phyloP scores from a whole-genome alignment of 2,329 filamentous ascomycete genomes.

The Aspergillus nomiae region DNA sequence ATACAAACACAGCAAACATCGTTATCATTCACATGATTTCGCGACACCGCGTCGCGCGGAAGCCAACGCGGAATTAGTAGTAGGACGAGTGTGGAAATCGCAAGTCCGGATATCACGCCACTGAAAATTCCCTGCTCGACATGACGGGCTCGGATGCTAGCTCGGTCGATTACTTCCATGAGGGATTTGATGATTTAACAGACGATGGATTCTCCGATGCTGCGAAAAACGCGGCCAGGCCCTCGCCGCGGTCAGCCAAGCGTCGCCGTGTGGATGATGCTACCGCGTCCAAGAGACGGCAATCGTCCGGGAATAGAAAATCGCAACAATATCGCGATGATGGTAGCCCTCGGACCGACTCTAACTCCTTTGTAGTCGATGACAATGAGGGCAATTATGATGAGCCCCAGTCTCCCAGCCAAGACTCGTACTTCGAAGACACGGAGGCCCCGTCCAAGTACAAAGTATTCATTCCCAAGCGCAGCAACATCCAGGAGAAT shows the following conservation, averaged over 20 bases:
- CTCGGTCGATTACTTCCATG: constrained; percentile 33
- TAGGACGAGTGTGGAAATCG: neutral
- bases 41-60: constrained; percentile 19
- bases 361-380: constrained; percentile 21
- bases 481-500: constrained; percentile 41
- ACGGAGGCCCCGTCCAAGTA: constrained; percentile 34
- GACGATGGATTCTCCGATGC: constrained; percentile 24
- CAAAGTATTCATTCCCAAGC: constrained; percentile 46
- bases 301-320: constrained; percentile 1
- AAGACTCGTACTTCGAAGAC: constrained; percentile 18
- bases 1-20: neutral
- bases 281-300: neutral
- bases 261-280: constrained; percentile 37
- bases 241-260: constrained; percentile 33
- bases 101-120: neutral
- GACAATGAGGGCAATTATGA: constrained; percentile 25
- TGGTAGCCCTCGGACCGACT: constrained; percentile 18
- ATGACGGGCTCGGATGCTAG: constrained; percentile 35
- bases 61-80: neutral
- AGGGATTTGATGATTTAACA: constrained; percentile 31
- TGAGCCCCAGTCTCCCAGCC: constrained; percentile 17
- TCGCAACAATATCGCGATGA: neutral
- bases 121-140: constrained; percentile 5
- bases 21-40: constrained; percentile 17
- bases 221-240: constrained; percentile 3